Percentiles rank a stretch among this genome's conserved stretches.
These are phyloP conservation scores for Zymoseptoria passerinii DNA, from an alignment of 2,329 filamentous ascomycete species.

Conservation along the genomic window DNA sequence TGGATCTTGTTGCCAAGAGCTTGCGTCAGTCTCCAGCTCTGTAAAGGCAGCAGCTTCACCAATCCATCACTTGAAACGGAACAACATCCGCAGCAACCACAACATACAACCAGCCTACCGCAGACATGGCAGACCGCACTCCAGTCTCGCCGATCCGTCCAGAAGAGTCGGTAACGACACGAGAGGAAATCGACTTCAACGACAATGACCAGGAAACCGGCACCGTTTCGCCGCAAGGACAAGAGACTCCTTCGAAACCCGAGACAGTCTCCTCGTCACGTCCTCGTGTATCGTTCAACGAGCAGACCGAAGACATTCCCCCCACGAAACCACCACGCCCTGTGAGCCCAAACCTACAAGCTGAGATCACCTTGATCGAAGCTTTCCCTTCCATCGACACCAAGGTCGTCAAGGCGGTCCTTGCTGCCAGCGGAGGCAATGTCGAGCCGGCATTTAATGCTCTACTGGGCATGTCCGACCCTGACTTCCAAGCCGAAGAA, in stretches of 20 bases:
- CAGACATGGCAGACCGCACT: constrained; percentile 13
- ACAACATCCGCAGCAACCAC: too few relatives aligned
- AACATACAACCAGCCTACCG: neutral
- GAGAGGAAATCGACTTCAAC: constrained; percentile 41
- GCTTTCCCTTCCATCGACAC: constrained; percentile 81
- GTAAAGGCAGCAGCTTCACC: neutral
- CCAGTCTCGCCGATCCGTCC: constrained; percentile 25
- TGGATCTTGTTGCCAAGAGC: neutral
- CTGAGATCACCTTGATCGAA: constrained; percentile 80
- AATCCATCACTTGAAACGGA: neutral
- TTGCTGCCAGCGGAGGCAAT: constrained; percentile 75
- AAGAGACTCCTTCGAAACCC: constrained; percentile 33
- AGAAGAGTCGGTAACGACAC: constrained; percentile 31
- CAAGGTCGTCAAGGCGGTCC: constrained; percentile 75
- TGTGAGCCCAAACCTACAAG: constrained; percentile 71
- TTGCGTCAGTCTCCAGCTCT: neutral
- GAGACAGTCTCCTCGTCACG: constrained; percentile 35
- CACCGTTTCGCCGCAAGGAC: constrained; percentile 31
- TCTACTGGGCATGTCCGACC: constrained; percentile 59
- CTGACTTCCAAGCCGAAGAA: constrained; percentile 42
- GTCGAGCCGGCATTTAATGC: constrained; percentile 95
- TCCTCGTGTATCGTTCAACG: constrained; percentile 40
- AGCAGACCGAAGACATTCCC: constrained; percentile 43
- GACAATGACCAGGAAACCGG: constrained; percentile 62
- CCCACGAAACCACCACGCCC: constrained; percentile 83